Percentiles rank a stretch among this genome's conserved stretches.
These are phyloP conservation scores for Priceomyces carsonii DNA, from an alignment of 805 yeast genomes.

Conservation along the genomic window DNA sequence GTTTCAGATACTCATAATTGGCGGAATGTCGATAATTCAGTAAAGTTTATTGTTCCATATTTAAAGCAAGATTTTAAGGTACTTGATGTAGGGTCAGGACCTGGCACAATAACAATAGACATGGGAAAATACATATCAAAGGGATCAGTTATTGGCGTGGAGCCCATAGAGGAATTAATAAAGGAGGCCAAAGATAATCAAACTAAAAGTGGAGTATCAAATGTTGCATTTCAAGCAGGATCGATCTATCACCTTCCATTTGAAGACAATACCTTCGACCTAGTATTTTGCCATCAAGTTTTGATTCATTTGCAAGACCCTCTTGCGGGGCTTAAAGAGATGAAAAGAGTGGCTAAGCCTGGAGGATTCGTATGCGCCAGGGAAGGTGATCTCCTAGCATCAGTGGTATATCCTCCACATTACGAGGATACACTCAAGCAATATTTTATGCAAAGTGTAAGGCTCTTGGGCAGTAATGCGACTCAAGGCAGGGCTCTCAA, in stretches of 20 bases:
- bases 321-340: conserved; percentile 29
- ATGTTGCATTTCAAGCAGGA: conserved; percentile 25
- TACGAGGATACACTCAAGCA: conserved; percentile 9
- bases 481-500: conserved; percentile 17
- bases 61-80: conserved; percentile 23
- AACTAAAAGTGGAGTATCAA: conserved; percentile 9
- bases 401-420: conserved; percentile 16
- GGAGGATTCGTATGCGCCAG: conserved; percentile 31
- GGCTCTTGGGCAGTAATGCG: conserved; percentile 12
- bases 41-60: conserved; percentile 22
- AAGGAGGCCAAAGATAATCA: conserved; percentile 18
- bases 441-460: conserved; percentile 6
- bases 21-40: conserved; percentile 30
- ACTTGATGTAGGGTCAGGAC: conserved; percentile 45
- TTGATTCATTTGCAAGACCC: conserved; percentile 36
- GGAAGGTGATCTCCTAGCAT: conserved; percentile 26
- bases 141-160: conserved; percentile 31
- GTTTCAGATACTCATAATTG: conserved; percentile 30
- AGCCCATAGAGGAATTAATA: conserved; percentile 27
- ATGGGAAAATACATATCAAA: conserved; percentile 26
- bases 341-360: conserved; percentile 33
- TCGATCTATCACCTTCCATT: conserved; percentile 31
- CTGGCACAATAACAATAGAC: conserved; percentile 38
- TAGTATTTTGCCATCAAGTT: conserved; percentile 39
- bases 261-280: conserved; percentile 35